phyloP scores from a whole-genome alignment of 495 filamentous ascomycete genomes.

The Trypethelium eluteriae region DNA sequence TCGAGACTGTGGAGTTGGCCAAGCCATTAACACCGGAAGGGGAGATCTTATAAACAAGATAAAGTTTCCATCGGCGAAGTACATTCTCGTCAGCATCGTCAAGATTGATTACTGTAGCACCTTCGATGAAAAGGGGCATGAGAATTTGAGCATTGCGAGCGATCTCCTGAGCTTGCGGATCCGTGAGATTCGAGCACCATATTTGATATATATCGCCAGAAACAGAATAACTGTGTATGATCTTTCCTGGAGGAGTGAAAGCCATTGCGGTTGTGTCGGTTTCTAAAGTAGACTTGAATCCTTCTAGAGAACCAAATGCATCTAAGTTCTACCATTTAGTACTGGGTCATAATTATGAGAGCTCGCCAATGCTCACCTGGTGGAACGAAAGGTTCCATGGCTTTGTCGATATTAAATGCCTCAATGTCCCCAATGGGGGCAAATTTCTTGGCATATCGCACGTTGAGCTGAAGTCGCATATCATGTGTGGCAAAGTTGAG shows the following conservation, averaged over 20 bases:
- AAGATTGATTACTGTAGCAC: constrained; percentile 61
- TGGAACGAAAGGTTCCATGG: constrained; percentile 55
- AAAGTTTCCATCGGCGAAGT: constrained; percentile 77
- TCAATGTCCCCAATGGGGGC: constrained; percentile 60
- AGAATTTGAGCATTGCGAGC: constrained; percentile 73
- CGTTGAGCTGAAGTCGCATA: constrained; percentile 63
- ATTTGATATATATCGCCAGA: constrained; percentile 51
- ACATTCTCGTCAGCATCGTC: constrained; percentile 68
- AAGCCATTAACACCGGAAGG: constrained; percentile 40
- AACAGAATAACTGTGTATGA: constrained; percentile 45
- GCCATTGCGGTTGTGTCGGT: constrained; percentile 22
- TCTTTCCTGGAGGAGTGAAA: constrained; percentile 52
- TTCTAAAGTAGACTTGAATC: not conserved
- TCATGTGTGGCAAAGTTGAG: constrained; percentile 75
- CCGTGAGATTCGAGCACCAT: constrained; percentile 51
- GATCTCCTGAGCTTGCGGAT: constrained; percentile 54
- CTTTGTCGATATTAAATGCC: constrained; percentile 57
- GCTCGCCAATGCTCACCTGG: constrained; percentile 49
- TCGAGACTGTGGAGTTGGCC: constrained; percentile 41
- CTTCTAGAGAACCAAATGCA: not conserved
- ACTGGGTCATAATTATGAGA: not conserved
- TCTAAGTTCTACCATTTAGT: not conserved
- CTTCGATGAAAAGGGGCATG: constrained; percentile 86
- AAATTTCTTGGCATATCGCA: constrained; percentile 69
- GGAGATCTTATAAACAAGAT: constrained; percentile 60